phyloP scores from a whole-genome alignment of 495 filamentous ascomycete species.

The Tuber magnatum region DNA sequence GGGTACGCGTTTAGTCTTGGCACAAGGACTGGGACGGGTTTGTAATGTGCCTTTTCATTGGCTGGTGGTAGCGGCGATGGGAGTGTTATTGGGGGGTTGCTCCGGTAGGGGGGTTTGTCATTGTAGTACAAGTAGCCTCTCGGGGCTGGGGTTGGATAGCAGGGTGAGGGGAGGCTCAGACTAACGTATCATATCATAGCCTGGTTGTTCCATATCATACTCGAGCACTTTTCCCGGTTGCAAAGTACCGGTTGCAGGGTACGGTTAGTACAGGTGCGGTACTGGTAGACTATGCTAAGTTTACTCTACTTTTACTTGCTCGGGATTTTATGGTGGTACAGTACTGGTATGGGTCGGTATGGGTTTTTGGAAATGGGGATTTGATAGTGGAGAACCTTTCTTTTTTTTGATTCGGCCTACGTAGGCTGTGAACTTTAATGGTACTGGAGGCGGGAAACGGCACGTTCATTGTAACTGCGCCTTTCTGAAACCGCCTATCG shows the following conservation, averaged over 20 bases:
- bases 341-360: background rate
- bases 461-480: background rate
- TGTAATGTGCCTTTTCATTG: background rate
- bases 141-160: no score
- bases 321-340: background rate
- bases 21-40: background rate
- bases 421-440: background rate
- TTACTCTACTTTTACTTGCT: background rate
- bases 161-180: no score
- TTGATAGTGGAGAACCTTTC: background rate
- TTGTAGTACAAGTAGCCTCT: no score
- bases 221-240: no score
- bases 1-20: constrained; percentile 1
- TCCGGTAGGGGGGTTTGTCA: background rate
- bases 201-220: no score
- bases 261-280: no score
- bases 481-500: background rate
- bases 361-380: background rate
- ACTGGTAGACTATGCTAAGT: no score
- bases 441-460: background rate
- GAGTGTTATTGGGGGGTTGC: background rate
- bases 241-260: background rate
- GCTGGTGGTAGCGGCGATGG: background rate
- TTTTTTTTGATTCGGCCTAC: background rate
- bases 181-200: no score